Base-by-base conservation (phyloP, 1,284 basidiomycete species). In the Melanopsichium pennsylvanicum region DNA sequence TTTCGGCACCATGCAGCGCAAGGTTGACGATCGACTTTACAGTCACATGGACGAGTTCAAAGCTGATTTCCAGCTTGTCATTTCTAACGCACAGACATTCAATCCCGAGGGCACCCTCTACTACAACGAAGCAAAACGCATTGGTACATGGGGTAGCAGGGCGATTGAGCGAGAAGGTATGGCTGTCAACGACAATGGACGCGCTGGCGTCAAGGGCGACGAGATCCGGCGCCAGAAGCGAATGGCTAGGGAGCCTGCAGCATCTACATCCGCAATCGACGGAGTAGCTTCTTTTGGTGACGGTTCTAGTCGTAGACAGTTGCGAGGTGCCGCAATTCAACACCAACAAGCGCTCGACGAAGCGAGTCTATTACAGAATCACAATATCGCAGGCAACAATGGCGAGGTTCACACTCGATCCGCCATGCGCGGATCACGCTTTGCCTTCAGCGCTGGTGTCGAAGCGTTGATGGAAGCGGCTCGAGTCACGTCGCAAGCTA, bases 1-100 rank as follows among this genome's bases (percentile, higher is more conserved):
- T 72, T 84, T 92, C 58, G 89, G 89, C 0, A 92, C 90, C 0
- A 91, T 92, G 86, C 82, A 86, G 6, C 82, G 56, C 51, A 70
- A 66, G 26, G 43, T 78, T 8, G 44, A 70, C 13, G 51, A 52
- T 13, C 36, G 60, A 4, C 41, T 59, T 2, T 75, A 76, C 59
- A 62, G 48, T 21, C 59, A 61, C 36, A 71, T 78, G 61, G 67
- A 64, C 18, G 40, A 61, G 36, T 78, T 77, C 51, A 62, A 62
- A 45, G 43, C 49, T 25, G 78, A 81, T 38, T 72, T 81, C 26
- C 49, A 66, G 42, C 76, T 80, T 10, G 72, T 81, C 16, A 60
- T 74, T 19, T 42, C 46, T 12, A 81, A 81, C 26, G 75, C 77
- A 5, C 69, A 70, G 67, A 61, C 56, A 3, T 81, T 80, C 62